Conservation (phyloP, 1,139 yeast species). For the Saccharomycopsis phalli region DNA sequence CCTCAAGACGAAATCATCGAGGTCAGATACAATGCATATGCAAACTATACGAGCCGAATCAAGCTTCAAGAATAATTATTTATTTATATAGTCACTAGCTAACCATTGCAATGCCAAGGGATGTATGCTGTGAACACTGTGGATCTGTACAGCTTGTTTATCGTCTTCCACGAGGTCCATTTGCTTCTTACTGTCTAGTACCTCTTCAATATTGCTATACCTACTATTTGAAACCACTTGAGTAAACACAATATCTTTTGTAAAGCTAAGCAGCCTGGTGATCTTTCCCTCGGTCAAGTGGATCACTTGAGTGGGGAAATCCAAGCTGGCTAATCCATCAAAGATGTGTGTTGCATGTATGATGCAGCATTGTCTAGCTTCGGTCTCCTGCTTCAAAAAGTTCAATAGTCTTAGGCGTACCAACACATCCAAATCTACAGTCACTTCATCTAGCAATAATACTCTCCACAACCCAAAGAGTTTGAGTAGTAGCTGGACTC, state of each 20-base stretch:
- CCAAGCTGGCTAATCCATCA: constrained; percentile 65
- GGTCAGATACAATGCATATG: constrained; percentile 80
- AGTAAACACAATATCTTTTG: constrained; percentile 29
- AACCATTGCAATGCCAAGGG: constrained; percentile 69
- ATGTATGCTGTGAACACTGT: constrained; percentile 48
- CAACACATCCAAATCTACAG: constrained; percentile 90
- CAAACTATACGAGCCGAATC: constrained; percentile 58
- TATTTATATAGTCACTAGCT: constrained; percentile 31
- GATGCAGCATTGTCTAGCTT: constrained; percentile 54
- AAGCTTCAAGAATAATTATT: constrained; percentile 5
- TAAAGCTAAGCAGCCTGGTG: constrained; percentile 27
- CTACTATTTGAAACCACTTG: not conserved
- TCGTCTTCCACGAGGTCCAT: constrained; percentile 21
- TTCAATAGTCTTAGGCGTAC: constrained; percentile 68
- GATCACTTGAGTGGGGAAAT: constrained; percentile 81
- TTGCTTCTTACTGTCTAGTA: constrained; percentile 19
- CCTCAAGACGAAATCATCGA: constrained; percentile 79
- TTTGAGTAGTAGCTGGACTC: constrained; percentile 94
- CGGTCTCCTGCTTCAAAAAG: constrained; percentile 66
- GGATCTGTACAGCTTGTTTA: constrained; percentile 27
- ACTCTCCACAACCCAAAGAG: constrained; percentile 83
- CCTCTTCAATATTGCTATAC: constrained; percentile 19
- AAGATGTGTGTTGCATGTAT: constrained; percentile 95
- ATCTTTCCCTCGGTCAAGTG: constrained; percentile 68
- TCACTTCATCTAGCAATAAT: constrained; percentile 82